Evolutionary conservation across 306 rosid species (phyloP).

Genomic region (Lathyrus sativus): DNA sequence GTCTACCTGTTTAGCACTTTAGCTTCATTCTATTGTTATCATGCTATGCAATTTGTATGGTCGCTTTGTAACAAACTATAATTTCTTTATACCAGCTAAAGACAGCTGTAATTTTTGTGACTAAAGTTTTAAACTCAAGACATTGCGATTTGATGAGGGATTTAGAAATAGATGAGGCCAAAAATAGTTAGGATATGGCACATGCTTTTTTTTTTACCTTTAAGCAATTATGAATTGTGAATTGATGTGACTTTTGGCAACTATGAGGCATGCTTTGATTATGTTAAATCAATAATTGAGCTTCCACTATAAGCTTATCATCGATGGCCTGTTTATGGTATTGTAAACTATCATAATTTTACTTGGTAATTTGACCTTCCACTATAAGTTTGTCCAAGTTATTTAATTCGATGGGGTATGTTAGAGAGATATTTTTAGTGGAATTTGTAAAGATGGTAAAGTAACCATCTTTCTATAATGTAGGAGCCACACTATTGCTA

Average conservation of each 20-base stretch:
- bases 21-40: neutral
- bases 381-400: no score
- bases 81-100: neutral
- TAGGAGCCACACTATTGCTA: no score
- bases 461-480: no score
- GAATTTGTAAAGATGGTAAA: no score
- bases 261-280: neutral
- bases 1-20: slow-evolving; percentile 3
- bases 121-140: neutral
- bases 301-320: no score
- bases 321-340: no score
- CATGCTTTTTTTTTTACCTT: neutral
- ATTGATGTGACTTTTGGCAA: neutral
- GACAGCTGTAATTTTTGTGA: slow-evolving; percentile 9
- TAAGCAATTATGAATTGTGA: neutral
- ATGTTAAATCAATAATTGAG: neutral
- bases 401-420: no score
- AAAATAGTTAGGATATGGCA: neutral
- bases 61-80: slow-evolving; percentile 27
- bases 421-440: no score
- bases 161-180: neutral
- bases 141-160: neutral
- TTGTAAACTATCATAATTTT: no score
- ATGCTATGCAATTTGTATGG: neutral
- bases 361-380: no score